A percentile compares a stretch with the other conserved stretches of the same genome.
These are phyloP conservation scores for Brassica incana DNA, from an alignment of 345 rosid species.

Conservation along the genomic window DNA sequence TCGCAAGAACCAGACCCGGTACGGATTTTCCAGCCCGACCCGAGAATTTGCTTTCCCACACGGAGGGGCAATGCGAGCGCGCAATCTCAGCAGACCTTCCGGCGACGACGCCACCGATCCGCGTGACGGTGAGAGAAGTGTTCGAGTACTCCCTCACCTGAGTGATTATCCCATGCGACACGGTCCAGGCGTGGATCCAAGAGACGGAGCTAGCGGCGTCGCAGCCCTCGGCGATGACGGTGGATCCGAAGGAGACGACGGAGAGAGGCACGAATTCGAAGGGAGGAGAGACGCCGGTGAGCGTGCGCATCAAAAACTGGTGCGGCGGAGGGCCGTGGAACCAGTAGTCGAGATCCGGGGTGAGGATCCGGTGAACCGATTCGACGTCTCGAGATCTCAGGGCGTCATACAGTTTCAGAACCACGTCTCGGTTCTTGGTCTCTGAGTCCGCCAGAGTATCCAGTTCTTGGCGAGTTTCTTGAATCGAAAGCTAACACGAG, in stretches of 20 bases:
- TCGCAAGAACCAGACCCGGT: slow-evolving; percentile 89
- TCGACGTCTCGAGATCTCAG: slow-evolving; percentile 70
- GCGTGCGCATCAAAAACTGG: slow-evolving; percentile 97
- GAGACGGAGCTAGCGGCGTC: slow-evolving; percentile 54
- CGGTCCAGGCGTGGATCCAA: slow-evolving; percentile 99
- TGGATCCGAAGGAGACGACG: slow-evolving; percentile 58
- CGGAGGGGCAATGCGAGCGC: slow-evolving; percentile 55
- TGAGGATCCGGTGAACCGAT: slow-evolving; percentile 70
- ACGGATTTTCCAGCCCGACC: slow-evolving; percentile 75
- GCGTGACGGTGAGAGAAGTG: slow-evolving; percentile 87
- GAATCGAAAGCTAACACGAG: not conserved
- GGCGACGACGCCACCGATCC: slow-evolving; percentile 49
- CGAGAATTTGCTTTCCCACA: slow-evolving; percentile 90
- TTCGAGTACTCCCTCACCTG: slow-evolving; percentile 94
- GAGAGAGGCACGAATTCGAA: slow-evolving; percentile 53
- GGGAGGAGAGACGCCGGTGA: slow-evolving; percentile 59
- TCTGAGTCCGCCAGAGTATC: slow-evolving; percentile 67
- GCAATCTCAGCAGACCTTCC: slow-evolving; percentile 45
- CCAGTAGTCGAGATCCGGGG: slow-evolving; percentile 97
- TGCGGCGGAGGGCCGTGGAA: slow-evolving; percentile 97
- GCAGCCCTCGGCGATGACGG: slow-evolving; percentile 86
- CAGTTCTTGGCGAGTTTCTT: slow-evolving; percentile 57
- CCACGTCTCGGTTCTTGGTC: slow-evolving; percentile 69
- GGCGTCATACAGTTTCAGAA: slow-evolving; percentile 86
- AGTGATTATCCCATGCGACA: slow-evolving; percentile 85